A percentile compares a stretch with the other conserved stretches of the same genome.
These are phyloP conservation scores for Trapa incisa DNA, from an alignment of 345 rosid species.

Conservation along the genomic window DNA sequence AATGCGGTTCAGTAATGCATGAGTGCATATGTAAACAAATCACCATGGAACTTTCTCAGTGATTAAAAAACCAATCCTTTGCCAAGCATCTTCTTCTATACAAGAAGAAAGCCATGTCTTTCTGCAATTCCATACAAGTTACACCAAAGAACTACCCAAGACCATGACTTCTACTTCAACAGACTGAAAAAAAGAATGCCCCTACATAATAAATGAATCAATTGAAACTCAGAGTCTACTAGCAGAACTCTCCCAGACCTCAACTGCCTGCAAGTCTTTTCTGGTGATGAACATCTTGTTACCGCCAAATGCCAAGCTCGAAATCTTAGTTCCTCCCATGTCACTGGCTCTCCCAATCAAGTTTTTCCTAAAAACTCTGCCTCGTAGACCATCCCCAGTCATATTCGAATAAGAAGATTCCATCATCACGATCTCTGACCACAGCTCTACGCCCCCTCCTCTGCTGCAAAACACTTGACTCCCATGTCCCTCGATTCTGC, in stretches of 20 bases:
- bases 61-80: too few species aligned
- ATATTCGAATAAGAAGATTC: constrained; percentile 9
- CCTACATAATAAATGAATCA: too few species aligned
- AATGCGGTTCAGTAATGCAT: too few species aligned
- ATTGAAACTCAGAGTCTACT: not conserved
- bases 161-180: not conserved
- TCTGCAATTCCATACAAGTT: not conserved
- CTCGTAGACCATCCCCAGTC: constrained; percentile 25
- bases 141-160: not conserved
- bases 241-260: constrained; percentile 75
- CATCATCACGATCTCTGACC: constrained; percentile 66
- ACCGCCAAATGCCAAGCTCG: constrained; percentile 69
- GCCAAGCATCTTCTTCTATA: too few species aligned
- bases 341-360: constrained; percentile 42
- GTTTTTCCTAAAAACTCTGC: constrained; percentile 66
- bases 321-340: constrained; percentile 44
- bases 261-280: constrained; percentile 59
- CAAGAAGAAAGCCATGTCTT: not conserved
- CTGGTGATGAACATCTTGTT: constrained; percentile 66
- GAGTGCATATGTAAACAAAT: too few species aligned
- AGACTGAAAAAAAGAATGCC: not conserved
- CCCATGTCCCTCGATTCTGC: constrained; percentile 68
- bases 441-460: constrained; percentile 61
- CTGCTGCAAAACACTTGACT: constrained; percentile 65
- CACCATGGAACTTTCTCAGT: too few species aligned